Evolutionary conservation across 345 rosid species (phyloP).

Genomic region (Eutrema yunnanense): DNA sequence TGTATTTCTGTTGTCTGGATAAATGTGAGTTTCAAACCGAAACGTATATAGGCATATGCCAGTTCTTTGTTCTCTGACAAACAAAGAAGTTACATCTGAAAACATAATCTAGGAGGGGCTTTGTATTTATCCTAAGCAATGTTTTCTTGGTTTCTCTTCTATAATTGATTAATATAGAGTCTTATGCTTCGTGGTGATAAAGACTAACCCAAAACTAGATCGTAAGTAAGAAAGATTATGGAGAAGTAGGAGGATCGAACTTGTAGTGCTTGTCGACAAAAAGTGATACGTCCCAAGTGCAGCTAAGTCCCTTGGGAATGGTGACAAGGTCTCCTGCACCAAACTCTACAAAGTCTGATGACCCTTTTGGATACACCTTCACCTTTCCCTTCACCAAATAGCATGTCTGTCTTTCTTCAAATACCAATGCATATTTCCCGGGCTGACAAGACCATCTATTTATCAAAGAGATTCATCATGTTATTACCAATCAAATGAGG

Average conservation of each 20-base stretch:
- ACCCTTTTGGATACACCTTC: constrained; percentile 55
- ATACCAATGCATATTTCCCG: constrained; percentile 78
- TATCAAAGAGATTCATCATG: constrained; percentile 14
- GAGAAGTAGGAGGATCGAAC: constrained; percentile 53
- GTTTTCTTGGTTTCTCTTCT: not conserved
- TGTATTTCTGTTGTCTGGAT: not conserved
- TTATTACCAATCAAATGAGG: not conserved
- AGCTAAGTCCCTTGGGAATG: constrained; percentile 87
- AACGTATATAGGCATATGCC: not conserved
- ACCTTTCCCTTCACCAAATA: constrained; percentile 82
- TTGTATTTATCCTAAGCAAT: constrained; percentile 5
- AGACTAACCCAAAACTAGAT: constrained; percentile 24
- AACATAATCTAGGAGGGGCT: constrained; percentile 14
- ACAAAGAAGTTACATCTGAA: constrained; percentile 12
- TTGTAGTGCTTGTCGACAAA: constrained; percentile 89
- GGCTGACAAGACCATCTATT: constrained; percentile 94
- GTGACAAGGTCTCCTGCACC: constrained; percentile 92
- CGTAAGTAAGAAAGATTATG: not conserved
- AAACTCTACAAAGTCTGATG: constrained; percentile 65
- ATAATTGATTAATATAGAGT: constrained; percentile 4
- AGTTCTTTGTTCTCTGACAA: not conserved
- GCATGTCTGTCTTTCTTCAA: constrained; percentile 87
- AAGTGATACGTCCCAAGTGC: constrained; percentile 87
- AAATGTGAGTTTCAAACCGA: not conserved
- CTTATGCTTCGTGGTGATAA: constrained; percentile 20